A percentile compares a stretch with the other conserved stretches of the same genome.
Conservation (phyloP, 768 basidiomycete species). For the Tricholoma terreum region DNA sequence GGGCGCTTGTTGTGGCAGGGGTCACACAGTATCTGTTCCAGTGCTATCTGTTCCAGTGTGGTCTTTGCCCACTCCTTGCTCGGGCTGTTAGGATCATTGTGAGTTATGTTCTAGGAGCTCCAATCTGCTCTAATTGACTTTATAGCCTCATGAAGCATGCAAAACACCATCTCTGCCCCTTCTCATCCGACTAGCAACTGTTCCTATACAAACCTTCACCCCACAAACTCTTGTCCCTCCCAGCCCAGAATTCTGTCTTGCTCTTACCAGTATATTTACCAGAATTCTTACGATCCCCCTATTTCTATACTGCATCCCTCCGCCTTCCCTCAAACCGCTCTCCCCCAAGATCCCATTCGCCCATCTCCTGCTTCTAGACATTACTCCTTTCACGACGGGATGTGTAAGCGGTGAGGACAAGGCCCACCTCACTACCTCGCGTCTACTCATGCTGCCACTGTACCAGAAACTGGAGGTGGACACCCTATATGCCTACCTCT, state of each 20-base stretch:
- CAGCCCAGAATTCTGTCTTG: slow-evolving; percentile 22
- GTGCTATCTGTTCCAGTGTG: too few relatives aligned
- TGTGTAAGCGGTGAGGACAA: slow-evolving; percentile 29
- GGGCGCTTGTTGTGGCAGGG: too few relatives aligned
- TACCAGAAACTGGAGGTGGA: slow-evolving; percentile 47
- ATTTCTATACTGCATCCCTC: slow-evolving; percentile 72
- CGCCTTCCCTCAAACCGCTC: slow-evolving; percentile 58
- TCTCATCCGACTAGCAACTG: slow-evolving; percentile 34
- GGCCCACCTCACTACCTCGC: slow-evolving; percentile 70
- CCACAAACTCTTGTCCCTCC: slow-evolving; percentile 1
- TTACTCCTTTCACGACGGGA: slow-evolving; percentile 23
- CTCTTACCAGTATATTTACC: slow-evolving; percentile 42
- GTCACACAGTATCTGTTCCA: too few relatives aligned
- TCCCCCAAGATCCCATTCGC: slow-evolving; percentile 60
- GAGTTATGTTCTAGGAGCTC: neutral
- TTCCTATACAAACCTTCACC: slow-evolving; percentile 40
- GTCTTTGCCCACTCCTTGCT: too few relatives aligned
- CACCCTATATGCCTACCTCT: slow-evolving; percentile 53
- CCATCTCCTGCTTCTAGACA: slow-evolving; percentile 29
- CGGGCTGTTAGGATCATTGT: neutral
- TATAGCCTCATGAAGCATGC: neutral
- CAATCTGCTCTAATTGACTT: neutral
- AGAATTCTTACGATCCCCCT: slow-evolving; percentile 70
- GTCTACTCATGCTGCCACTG: slow-evolving; percentile 61
- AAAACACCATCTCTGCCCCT: neutral